A percentile compares a stretch with the other conserved stretches of the same genome.
These are phyloP conservation scores for Aureobasidium mangrovei DNA, from an alignment of 2,329 filamentous ascomycete genomes.

Conservation along the genomic window DNA sequence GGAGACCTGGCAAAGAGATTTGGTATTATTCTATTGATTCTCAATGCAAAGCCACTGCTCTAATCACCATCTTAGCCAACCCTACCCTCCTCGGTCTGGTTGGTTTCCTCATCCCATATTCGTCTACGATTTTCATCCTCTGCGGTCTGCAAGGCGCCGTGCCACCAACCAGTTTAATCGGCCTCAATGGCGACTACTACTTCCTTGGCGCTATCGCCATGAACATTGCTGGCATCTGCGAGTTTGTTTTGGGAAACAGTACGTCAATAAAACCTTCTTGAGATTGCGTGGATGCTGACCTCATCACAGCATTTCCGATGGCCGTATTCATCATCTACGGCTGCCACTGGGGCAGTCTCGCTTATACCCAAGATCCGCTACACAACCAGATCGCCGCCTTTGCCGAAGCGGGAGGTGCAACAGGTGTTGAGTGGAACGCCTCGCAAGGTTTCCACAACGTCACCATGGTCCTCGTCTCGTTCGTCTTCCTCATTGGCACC, in stretches of 20 bases:
- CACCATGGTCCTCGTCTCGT: constrained; percentile 22
- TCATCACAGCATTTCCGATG: constrained; percentile 20
- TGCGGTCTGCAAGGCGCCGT: constrained; percentile 19
- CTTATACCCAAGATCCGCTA: constrained; percentile 21
- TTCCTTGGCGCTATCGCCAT: constrained; percentile 23
- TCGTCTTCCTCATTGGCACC: constrained; percentile 21
- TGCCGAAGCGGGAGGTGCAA: constrained; percentile 14
- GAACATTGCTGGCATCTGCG: constrained; percentile 21
- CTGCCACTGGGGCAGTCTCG: constrained; percentile 21
- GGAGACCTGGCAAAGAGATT: constrained; percentile 23
- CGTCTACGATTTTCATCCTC: constrained; percentile 22
- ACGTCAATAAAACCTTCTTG: not conserved
- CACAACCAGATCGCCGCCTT: constrained; percentile 18
- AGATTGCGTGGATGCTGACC: too few species aligned
- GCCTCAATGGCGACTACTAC: constrained; percentile 22
- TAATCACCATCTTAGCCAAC: constrained; percentile 15
- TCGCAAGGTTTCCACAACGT: constrained; percentile 23
- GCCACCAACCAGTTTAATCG: constrained; percentile 18
- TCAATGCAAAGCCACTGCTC: not conserved
- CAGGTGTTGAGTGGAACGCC: constrained; percentile 19
- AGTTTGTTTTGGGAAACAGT: constrained; percentile 25
- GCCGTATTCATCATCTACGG: constrained; percentile 25
- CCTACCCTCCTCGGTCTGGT: constrained; percentile 23
- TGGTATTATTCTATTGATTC: constrained; percentile 12
- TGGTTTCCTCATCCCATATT: constrained; percentile 23